Evolutionary conservation across 2,329 filamentous ascomycete genomes (phyloP).

Genomic region (Cordyceps pruinosa): DNA sequence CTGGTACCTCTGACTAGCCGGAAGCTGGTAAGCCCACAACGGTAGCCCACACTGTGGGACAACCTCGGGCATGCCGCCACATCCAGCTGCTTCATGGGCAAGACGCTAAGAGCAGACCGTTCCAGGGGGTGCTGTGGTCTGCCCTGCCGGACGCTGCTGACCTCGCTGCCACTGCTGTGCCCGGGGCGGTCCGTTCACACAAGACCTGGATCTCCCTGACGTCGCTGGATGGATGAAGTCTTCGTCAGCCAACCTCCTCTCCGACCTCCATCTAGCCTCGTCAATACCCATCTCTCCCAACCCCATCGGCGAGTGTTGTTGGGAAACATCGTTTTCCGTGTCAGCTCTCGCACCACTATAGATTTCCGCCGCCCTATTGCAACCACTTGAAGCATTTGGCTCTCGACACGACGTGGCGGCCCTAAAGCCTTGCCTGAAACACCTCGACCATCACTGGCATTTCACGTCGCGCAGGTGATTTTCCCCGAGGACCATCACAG

Average conservation of each 20-base stretch:
- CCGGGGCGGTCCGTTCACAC: conserved; percentile 11
- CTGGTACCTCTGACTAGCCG: too few relatives aligned
- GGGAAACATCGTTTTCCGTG: neutral
- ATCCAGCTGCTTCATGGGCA: too few relatives aligned
- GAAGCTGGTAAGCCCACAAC: too few relatives aligned
- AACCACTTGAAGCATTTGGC: conserved; percentile 1
- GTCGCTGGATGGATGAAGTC: conserved; percentile 7
- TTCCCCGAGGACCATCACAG: neutral
- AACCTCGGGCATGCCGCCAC: neutral
- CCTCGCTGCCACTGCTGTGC: neutral
- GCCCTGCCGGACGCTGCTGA: neutral
- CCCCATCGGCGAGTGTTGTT: conserved; percentile 1
- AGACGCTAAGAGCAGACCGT: too few relatives aligned
- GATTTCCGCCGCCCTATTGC: neutral
- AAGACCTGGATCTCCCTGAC: conserved; percentile 11
- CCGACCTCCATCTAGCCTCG: conserved; percentile 4
- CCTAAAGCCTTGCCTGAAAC: conserved; percentile 13
- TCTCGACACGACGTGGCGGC: conserved; percentile 5
- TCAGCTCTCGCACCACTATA: neutral
- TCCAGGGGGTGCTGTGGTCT: neutral
- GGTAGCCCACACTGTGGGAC: conserved; percentile 3
- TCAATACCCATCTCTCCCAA: neutral
- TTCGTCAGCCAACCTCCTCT: conserved; percentile 13
- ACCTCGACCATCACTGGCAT: conserved; percentile 4
- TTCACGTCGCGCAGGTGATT: conserved; percentile 3